These are phyloP conservation scores for Pyrus bretschneideri DNA, from an alignment of 306 rosid species.

Conservation along the genomic window DNA sequence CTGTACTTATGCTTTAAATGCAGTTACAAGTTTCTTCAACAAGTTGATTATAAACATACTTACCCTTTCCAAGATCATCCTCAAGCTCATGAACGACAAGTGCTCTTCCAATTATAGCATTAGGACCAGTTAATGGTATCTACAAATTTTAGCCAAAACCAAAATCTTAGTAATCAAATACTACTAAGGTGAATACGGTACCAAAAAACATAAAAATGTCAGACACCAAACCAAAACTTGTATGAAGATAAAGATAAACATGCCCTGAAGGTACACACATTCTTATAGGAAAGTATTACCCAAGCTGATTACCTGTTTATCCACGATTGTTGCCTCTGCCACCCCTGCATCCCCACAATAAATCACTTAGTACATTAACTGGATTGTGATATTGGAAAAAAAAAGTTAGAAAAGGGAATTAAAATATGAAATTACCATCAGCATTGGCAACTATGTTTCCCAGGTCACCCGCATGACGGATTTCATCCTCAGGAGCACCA, in stretches of 20 bases:
- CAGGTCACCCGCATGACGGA: conserved; percentile 99
- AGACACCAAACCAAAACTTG: neutral
- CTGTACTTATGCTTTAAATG: neutral
- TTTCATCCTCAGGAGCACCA: conserved; percentile 87
- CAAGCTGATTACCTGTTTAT: conserved; percentile 51
- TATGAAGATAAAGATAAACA: neutral
- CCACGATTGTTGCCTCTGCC: conserved; percentile 72
- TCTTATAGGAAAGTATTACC: neutral
- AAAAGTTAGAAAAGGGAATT: neutral
- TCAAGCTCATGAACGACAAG: conserved; percentile 77
- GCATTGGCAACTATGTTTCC: conserved; percentile 91
- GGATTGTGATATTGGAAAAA: neutral
- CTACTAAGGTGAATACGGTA: neutral
- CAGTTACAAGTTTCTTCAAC: neutral
- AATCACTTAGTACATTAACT: conserved; percentile 1
- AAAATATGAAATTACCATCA: conserved; percentile 35
- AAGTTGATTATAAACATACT: conserved; percentile 11
- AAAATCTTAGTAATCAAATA: neutral
- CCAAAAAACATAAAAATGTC: neutral
- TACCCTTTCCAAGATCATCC: conserved; percentile 91
- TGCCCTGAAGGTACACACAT: neutral
- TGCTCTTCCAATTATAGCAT: conserved; percentile 80
- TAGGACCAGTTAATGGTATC: conserved; percentile 70
- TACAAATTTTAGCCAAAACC: conserved; percentile 21
- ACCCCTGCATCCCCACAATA: conserved; percentile 37